Base-by-base conservation (phyloP, 768 basidiomycete species). In the Pleurotus ostreatus region DNA sequence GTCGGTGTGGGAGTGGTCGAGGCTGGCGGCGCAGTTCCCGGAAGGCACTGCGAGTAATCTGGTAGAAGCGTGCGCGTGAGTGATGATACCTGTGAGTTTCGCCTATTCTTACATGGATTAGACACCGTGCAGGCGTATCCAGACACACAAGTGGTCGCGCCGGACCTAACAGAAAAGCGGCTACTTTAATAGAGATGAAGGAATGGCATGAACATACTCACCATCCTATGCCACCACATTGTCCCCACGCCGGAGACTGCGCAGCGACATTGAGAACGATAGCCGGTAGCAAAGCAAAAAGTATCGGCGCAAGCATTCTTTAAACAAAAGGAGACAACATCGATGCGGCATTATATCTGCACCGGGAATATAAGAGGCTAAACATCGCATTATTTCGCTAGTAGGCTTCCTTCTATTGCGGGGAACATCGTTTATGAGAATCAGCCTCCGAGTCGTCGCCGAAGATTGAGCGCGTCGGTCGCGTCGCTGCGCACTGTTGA, bases 21-120 rank as follows among this genome's bases (percentile, higher is more conserved):
- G 2, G 72, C 61, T 13, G 73, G 63, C 4, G 65, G 54, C 18
- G 65, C 66, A 13, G 66, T 59, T 22, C 72, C 76, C 8, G 80
- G 80, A 20, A 79, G 61, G 60, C 82, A 82, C 65, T 82, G 81
- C 2, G 79, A 82, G 61, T 82, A 80, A 60, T 78, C 80, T 82
- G 44, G 40, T 53, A n/a, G 30, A 40, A 40, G 15, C 25, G 9
- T 15, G 12, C 39, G 5, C 25, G 9, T 15, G 12, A 40, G 5
- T 48, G 1, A 52, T 23, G 8, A 39, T 34, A 18, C 53, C 13
- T 30, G 26, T 16, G n/a, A 22, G 18, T 37, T 1, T 40, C 18
- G 9, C 11, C 30, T 49, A 4, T 18, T 56, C 66, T 46, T 61
- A 76, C 76, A 79, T 54, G 69, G 62, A 57, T 74, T 79, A 46